These are phyloP conservation scores for Dalbergia cochinchinensis DNA, from an alignment of 306 rosid species.

Conservation along the genomic window DNA sequence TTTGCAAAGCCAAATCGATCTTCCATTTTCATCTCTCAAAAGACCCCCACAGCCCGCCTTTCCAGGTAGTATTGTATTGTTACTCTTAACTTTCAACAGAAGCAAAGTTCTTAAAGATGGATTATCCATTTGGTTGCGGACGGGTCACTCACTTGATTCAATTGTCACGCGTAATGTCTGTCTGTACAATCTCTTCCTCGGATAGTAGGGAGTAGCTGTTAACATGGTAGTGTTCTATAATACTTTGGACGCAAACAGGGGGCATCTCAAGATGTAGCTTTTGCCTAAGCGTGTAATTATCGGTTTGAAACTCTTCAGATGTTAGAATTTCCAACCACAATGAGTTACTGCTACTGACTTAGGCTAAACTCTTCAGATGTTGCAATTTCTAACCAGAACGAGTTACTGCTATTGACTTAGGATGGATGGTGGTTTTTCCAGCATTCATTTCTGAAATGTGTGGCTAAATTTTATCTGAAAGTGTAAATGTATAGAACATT, in stretches of 20 bases:
- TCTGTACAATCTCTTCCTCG: background rate
- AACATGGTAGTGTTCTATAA: background rate
- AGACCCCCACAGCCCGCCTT: too few relatives aligned
- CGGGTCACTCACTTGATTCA: background rate
- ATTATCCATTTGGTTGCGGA: background rate
- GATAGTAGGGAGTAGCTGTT: background rate
- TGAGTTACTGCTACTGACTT: too few relatives aligned
- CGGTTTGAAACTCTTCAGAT: background rate
- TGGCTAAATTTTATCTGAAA: too few relatives aligned
- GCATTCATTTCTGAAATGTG: too few relatives aligned
- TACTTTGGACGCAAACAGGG: background rate
- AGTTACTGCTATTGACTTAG: too few relatives aligned
- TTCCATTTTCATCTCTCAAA: too few relatives aligned
- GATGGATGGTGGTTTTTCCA: too few relatives aligned
- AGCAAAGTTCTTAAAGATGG: slow-evolving; percentile 33
- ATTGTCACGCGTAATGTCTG: background rate
- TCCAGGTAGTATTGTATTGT: background rate
- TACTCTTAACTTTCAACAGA: background rate
- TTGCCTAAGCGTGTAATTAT: background rate
- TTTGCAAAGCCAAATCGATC: too few relatives aligned
- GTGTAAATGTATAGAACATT: too few relatives aligned
- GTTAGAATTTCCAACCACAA: background rate
- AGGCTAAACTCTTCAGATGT: background rate
- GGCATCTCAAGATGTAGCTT: slow-evolving; percentile 4
- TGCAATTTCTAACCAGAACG: background rate